phyloP scores from a whole-genome alignment of 2,329 filamentous ascomycete species.

The Massarina eburnea region DNA sequence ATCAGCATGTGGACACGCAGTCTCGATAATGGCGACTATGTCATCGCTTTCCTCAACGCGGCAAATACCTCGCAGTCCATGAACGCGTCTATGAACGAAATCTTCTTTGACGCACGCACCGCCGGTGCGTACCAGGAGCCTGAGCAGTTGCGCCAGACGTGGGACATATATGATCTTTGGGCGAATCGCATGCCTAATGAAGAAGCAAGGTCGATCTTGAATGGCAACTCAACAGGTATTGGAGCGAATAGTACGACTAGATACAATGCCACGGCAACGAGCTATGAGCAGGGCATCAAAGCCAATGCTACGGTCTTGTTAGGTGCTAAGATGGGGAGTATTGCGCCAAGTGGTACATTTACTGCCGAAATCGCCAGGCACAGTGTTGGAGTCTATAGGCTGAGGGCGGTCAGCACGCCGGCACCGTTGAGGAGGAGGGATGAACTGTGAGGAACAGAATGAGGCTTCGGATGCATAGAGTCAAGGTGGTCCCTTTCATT shows the following conservation, averaged over 20 bases:
- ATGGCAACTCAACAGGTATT: constrained; percentile 39
- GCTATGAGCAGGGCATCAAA: constrained; percentile 52
- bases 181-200: constrained; percentile 55
- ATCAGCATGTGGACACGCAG: constrained; percentile 55
- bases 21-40: constrained; percentile 50
- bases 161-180: constrained; percentile 60
- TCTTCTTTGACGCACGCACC: constrained; percentile 54
- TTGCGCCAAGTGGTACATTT: constrained; percentile 48
- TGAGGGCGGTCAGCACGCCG: constrained; percentile 24
- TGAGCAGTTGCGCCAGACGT: constrained; percentile 45
- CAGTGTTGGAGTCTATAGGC: constrained; percentile 54
- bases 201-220: constrained; percentile 49
- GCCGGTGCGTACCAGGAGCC: constrained; percentile 44
- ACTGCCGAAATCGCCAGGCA: constrained; percentile 51
- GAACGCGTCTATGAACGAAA: constrained; percentile 55
- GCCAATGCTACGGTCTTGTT: constrained; percentile 48
- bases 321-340: constrained; percentile 49
- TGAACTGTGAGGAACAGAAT: constrained; percentile 40
- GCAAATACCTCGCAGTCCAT: constrained; percentile 47
- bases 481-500: no score
- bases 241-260: constrained; percentile 38
- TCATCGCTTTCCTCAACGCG: constrained; percentile 56
- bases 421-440: constrained; percentile 41
- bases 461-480: background rate
- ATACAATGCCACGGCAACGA: constrained; percentile 54